These are phyloP conservation scores for Eustoma russellianum DNA, from an alignment of 257 asterid species.

Conservation along the genomic window DNA sequence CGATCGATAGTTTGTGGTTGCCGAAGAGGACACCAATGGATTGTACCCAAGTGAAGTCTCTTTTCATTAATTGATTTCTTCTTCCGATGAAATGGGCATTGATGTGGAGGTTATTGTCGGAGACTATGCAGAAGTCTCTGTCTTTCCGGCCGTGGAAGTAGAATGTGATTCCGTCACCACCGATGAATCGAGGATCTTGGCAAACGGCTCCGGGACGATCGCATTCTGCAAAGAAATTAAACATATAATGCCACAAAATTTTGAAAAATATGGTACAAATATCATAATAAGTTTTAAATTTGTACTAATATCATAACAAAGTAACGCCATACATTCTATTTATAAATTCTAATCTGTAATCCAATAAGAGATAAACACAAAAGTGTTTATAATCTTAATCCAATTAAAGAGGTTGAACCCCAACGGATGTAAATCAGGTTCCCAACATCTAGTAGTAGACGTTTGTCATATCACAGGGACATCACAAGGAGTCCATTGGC, in stretches of 20 bases:
- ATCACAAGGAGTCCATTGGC: too few species aligned
- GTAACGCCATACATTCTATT: too few species aligned
- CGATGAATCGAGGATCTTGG: conserved; percentile 71
- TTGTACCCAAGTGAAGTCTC: conserved; percentile 85
- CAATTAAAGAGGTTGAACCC: too few species aligned
- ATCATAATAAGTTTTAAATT: too few species aligned
- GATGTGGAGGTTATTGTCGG: conserved; percentile 64
- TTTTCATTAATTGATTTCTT: conserved; percentile 45
- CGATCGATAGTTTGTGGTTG: conserved; percentile 40
- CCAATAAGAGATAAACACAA: too few species aligned
- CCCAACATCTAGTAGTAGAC: too few species aligned
- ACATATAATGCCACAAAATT: conserved; percentile 1
- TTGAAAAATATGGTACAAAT: too few species aligned
- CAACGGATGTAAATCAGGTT: too few species aligned
- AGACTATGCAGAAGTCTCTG: conserved; percentile 52
- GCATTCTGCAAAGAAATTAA: conserved; percentile 60
- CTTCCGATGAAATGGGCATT: conserved; percentile 75
- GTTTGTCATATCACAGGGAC: too few species aligned
- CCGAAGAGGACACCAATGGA: conserved; percentile 66
- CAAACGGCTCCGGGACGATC: conserved; percentile 71
- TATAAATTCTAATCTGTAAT: too few species aligned
- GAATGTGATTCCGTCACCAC: conserved; percentile 74
- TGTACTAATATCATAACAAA: too few species aligned
- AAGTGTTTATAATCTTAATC: too few species aligned
- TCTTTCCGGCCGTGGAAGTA: conserved; percentile 78